Evolutionary conservation across 2,329 filamentous ascomycete species (phyloP).

Genomic region (Taxawa tesnikishii): DNA sequence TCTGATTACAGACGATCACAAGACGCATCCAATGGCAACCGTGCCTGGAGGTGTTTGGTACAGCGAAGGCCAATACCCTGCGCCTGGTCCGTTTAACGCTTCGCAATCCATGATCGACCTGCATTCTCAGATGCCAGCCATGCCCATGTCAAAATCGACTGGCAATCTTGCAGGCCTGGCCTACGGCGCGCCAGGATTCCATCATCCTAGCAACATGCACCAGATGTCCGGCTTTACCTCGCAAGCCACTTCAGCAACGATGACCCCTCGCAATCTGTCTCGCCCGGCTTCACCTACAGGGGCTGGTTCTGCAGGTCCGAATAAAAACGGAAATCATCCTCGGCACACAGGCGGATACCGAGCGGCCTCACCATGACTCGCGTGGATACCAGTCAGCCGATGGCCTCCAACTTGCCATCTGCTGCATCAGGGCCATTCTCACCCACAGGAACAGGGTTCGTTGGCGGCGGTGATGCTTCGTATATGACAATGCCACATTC

Average conservation of each 20-base stretch:
- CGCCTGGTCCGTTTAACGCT: slow-evolving; percentile 20
- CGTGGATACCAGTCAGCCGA: slow-evolving; percentile 44
- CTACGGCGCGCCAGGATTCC: slow-evolving; percentile 16
- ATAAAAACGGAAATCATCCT: slow-evolving; percentile 63
- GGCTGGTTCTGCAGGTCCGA: slow-evolving; percentile 47
- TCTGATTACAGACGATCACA: slow-evolving; percentile 97
- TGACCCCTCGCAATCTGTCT: slow-evolving; percentile 52
- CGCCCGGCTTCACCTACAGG: slow-evolving; percentile 58
- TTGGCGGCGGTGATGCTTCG: slow-evolving; percentile 5
- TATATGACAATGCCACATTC: slow-evolving; percentile 9
- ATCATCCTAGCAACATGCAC: slow-evolving; percentile 21
- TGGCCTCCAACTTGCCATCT: slow-evolving; percentile 15
- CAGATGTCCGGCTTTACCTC: slow-evolving; percentile 20
- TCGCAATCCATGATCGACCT: slow-evolving; percentile 24
- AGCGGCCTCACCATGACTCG: slow-evolving; percentile 71
- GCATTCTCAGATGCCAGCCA: slow-evolving; percentile 22
- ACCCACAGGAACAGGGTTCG: slow-evolving; percentile 24
- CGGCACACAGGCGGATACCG: slow-evolving; percentile 47
- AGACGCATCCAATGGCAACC: slow-evolving; percentile 49
- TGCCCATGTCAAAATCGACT: slow-evolving; percentile 49
- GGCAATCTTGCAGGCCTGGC: slow-evolving; percentile 50
- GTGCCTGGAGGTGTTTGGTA: slow-evolving; percentile 16
- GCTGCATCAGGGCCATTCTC: slow-evolving; percentile 24
- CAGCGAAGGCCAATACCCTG: slow-evolving; percentile 12
- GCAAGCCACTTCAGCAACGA: slow-evolving; percentile 30